Evolutionary conservation across 176 grass and related monocot genomes (phyloP).

Genomic region (Hsuehochloa calcarea): DNA sequence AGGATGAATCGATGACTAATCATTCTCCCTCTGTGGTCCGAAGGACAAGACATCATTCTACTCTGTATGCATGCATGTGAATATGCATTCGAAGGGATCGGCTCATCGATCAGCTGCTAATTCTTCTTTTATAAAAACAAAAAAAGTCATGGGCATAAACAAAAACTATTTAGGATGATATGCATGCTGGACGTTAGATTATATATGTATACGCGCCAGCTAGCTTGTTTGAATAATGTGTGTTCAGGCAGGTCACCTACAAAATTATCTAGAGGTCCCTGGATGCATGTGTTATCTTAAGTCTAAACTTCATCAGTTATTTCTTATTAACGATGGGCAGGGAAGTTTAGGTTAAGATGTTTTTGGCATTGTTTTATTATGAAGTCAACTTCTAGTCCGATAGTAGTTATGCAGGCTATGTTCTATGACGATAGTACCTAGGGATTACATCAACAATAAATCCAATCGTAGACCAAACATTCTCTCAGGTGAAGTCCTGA

Average conservation of each 20-base stretch:
- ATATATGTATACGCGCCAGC: neutral
- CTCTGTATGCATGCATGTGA: neutral
- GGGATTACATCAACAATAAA: neutral
- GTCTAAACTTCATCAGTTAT: neutral
- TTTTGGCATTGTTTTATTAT: neutral
- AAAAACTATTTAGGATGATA: neutral
- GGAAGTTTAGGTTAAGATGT: neutral
- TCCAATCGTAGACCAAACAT: neutral
- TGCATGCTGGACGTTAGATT: neutral
- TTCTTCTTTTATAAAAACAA: slow-evolving; percentile 7
- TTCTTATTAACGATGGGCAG: neutral
- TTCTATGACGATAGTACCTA: neutral
- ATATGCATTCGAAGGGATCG: neutral
- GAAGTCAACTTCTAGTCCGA: neutral
- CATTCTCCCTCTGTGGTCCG: neutral
- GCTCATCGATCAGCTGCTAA: neutral
- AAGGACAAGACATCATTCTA: slow-evolving; percentile 16
- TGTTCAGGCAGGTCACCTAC: neutral
- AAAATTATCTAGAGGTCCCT: neutral
- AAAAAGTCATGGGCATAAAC: neutral
- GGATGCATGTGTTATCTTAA: neutral
- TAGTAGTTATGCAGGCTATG: neutral
- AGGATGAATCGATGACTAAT: slow-evolving; percentile 3
- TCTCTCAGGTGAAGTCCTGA: neutral
- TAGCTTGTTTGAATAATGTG: slow-evolving; percentile 1